phyloP scores from a whole-genome alignment of 116 monocot genomes.

The Phalaenopsis hybrid region DNA sequence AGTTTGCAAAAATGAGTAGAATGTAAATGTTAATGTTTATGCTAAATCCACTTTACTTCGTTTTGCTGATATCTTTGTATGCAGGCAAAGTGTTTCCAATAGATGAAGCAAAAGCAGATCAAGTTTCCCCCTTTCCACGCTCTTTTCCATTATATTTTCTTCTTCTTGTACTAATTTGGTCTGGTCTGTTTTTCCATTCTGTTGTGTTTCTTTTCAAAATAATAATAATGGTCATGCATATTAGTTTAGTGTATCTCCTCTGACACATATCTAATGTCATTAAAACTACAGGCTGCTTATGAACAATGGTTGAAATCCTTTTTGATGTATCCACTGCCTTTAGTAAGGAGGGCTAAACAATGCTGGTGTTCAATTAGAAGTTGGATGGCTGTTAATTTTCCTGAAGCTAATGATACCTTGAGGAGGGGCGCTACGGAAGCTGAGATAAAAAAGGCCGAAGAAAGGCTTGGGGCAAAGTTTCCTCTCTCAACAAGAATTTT shows the following conservation, averaged over 20 bases:
- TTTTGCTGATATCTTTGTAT: too few relatives aligned
- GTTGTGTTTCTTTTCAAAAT: neutral
- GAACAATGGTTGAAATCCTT: constrained; percentile 65
- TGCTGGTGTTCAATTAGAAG: constrained; percentile 46
- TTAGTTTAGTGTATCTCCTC: neutral
- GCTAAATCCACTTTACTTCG: too few relatives aligned
- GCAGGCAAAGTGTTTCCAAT: neutral
- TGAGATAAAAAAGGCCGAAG: constrained; percentile 55
- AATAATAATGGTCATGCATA: neutral
- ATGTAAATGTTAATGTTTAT: too few relatives aligned
- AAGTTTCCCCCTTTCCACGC: neutral
- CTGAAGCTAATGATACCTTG: constrained; percentile 59
- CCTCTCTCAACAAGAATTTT: constrained; percentile 55
- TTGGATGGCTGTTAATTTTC: constrained; percentile 73
- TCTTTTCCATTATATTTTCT: neutral
- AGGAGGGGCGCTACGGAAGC: constrained; percentile 72
- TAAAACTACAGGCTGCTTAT: constrained; percentile 53
- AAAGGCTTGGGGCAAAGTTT: constrained; percentile 45
- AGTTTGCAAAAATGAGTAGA: too few relatives aligned
- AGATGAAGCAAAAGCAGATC: neutral
- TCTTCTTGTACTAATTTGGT: neutral
- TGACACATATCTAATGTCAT: neutral
- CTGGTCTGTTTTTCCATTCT: neutral
- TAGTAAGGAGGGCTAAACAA: constrained; percentile 62
- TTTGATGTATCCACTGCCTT: constrained; percentile 61